A percentile compares a stretch with the other conserved stretches of the same genome.
Conservation (phyloP, 2,329 filamentous ascomycete genomes). For the Ceratocystis diversiconidia region DNA sequence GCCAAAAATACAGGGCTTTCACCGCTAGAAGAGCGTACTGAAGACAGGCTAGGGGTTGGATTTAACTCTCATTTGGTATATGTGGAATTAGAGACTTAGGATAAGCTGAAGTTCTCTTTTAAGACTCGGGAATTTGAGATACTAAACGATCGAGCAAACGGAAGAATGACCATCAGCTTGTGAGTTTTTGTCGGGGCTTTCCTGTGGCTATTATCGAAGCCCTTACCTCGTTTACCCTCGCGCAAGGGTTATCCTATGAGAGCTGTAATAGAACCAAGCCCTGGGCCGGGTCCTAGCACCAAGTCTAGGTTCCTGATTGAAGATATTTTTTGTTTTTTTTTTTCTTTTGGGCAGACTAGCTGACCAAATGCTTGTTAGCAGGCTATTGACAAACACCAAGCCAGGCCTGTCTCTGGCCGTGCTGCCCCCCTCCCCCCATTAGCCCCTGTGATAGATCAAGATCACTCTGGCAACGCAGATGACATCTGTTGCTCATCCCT, state of each 20-base stretch:
- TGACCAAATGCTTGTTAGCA: neutral
- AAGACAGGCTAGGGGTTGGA: neutral
- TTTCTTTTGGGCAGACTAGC: neutral
- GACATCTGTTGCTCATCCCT: neutral
- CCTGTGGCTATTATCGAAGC: too few relatives aligned
- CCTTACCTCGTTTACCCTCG: too few relatives aligned
- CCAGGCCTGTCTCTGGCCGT: neutral
- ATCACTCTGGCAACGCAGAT: conserved; percentile 1
- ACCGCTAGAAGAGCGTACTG: neutral
- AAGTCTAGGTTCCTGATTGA: neutral
- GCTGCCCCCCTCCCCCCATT: neutral
- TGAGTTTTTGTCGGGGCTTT: too few relatives aligned
- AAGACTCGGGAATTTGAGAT: too few relatives aligned
- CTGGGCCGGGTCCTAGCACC: neutral
- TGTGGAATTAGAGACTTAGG: neutral
- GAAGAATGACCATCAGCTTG: too few relatives aligned
- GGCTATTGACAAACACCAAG: neutral
- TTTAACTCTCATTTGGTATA: neutral
- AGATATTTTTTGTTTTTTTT: neutral
- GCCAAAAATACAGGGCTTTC: neutral
- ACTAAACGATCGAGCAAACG: too few relatives aligned
- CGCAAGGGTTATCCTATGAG: too few relatives aligned
- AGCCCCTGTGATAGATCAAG: neutral
- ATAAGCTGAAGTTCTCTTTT: neutral
- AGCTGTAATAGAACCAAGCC: neutral